These are phyloP conservation scores for Mortierella sp. DNA, from an alignment of 371 early-diverging fungal species.

Conservation along the genomic window DNA sequence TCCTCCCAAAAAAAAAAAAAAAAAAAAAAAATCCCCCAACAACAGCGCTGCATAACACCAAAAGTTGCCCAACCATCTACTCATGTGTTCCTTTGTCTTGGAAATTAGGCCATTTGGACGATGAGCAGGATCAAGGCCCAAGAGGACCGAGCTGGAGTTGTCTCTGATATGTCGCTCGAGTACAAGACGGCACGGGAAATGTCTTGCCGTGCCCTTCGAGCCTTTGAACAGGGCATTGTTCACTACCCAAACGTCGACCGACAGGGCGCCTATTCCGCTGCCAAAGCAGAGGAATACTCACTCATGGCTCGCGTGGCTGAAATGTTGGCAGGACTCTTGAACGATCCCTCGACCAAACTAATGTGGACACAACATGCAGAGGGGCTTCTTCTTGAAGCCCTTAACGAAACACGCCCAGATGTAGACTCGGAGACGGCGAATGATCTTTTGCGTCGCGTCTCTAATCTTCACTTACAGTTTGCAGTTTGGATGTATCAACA, in stretches of 20 bases:
- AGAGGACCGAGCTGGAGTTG: not conserved
- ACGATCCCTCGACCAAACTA: constrained; percentile 11
- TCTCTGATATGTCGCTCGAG: not conserved
- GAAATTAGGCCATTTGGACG: not conserved
- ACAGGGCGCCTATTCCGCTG: not conserved
- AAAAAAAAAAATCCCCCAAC: no score
- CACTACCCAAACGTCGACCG: constrained; percentile 11
- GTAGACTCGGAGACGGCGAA: not conserved
- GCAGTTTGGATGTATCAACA: constrained; percentile 30
- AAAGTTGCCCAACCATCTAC: no score
- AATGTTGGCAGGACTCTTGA: not conserved
- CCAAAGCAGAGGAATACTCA: constrained; percentile 26
- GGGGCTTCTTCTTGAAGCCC: constrained; percentile 9
- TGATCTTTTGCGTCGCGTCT: not conserved
- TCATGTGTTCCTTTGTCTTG: no score
- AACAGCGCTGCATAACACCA: no score
- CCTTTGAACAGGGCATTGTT: constrained; percentile 21
- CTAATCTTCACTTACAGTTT: constrained; percentile 11
- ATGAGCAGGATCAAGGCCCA: constrained; percentile 11
- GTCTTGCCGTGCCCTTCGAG: constrained; percentile 2
- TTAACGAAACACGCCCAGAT: constrained; percentile 8
- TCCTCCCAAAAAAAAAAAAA: no score
- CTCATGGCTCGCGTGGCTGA: constrained; percentile 15
- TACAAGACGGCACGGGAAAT: constrained; percentile 2
- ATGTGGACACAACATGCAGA: constrained; percentile 18